Conservation (phyloP, 2,329 filamentous ascomycete species). For the Fusarium sp. region DNA sequence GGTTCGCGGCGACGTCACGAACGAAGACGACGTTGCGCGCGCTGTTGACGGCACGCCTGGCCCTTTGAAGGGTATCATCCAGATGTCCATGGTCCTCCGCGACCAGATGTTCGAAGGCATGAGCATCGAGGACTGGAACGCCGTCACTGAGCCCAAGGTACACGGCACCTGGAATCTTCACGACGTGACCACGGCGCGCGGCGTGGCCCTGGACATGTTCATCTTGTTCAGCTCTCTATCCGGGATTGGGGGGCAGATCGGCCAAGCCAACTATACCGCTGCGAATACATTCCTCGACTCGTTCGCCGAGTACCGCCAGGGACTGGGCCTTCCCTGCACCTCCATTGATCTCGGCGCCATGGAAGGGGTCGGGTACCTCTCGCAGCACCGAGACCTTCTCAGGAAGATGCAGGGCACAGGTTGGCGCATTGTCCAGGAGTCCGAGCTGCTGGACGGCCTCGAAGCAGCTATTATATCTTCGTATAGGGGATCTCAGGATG, state of each 20-base stretch:
- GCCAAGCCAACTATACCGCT: conserved; percentile 1
- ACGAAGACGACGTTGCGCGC: neutral
- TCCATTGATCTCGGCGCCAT: conserved; percentile 1
- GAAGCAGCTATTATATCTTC: too few relatives aligned
- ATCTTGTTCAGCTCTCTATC: conserved; percentile 1
- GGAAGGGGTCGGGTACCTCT: neutral
- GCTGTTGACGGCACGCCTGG: neutral
- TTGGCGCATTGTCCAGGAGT: too few relatives aligned
- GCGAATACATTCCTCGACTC: conserved; percentile 7
- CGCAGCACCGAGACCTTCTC: neutral
- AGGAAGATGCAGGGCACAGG: too few relatives aligned
- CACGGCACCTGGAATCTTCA: neutral
- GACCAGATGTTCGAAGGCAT: too few relatives aligned
- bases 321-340: neutral
- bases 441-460: neutral
- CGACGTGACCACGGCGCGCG: neutral
- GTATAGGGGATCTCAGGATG: too few relatives aligned
- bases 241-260: conserved; percentile 1
- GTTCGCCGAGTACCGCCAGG: conserved; percentile 1
- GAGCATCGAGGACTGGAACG: too few relatives aligned
- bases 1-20: conserved; percentile 1
- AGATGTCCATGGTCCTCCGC: too few relatives aligned
- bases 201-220: neutral
- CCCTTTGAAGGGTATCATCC: too few relatives aligned
- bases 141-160: neutral